Evolutionary conservation across 2,329 filamentous ascomycete species (phyloP).

Genomic region (Trichoderma atroviride): DNA sequence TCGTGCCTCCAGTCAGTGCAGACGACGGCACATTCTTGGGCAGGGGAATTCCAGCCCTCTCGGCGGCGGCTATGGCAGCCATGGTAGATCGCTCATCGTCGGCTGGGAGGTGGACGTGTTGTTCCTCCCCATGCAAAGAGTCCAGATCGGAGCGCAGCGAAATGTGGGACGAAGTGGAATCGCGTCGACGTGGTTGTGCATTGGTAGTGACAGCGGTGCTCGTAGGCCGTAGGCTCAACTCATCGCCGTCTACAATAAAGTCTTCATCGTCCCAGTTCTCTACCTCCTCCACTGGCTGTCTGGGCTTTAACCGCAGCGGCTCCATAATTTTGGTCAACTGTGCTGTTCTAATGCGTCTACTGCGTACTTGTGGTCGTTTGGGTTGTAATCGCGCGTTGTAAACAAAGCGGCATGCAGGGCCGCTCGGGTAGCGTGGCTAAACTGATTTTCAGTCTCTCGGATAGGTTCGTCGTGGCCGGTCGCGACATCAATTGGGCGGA

Average conservation of each 20-base stretch:
- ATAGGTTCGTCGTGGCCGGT: constrained; percentile 26
- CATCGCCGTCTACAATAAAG: constrained; percentile 69
- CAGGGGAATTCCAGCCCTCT: constrained; percentile 87
- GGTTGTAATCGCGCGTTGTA: constrained; percentile 26
- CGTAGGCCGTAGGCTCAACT: constrained; percentile 61
- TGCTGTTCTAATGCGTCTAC: constrained; percentile 3
- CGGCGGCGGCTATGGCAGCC: constrained; percentile 85
- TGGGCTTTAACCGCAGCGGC: constrained; percentile 55
- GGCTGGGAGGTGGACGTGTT: constrained; percentile 80
- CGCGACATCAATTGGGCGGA: constrained; percentile 29
- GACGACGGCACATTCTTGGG: constrained; percentile 85
- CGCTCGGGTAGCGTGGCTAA: constrained; percentile 22
- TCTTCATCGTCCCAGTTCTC: constrained; percentile 82
- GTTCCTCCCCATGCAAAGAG: constrained; percentile 76
- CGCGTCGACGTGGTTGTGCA: constrained; percentile 57
- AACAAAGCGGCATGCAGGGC: constrained; percentile 20
- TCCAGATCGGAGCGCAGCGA: constrained; percentile 84
- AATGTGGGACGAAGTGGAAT: constrained; percentile 78
- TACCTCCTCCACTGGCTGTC: constrained; percentile 61
- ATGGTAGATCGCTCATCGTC: constrained; percentile 83
- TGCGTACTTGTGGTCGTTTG: constrained; percentile 4
- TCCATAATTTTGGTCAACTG: constrained; percentile 49
- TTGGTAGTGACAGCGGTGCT: constrained; percentile 41
- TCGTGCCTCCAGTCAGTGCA: constrained; percentile 87
- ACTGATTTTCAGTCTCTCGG: constrained; percentile 15